Conservation (phyloP, 352 stramenopile genomes). For the Poterioochromonas sp. region DNA sequence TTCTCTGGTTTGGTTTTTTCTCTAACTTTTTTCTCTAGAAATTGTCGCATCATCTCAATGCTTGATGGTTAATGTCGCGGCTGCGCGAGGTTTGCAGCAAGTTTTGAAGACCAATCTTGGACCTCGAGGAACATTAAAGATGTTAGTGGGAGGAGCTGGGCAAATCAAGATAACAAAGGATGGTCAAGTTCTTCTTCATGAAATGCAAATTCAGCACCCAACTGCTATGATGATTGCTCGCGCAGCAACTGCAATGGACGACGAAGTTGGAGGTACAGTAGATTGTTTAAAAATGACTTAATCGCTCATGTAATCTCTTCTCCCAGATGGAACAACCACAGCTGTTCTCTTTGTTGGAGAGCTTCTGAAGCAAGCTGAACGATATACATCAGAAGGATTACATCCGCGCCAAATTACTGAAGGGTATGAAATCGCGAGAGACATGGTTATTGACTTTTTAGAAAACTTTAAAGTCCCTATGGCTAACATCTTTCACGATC, state of each 20-base stretch:
- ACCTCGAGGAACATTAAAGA: slow-evolving; percentile 95
- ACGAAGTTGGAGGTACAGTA: slow-evolving; percentile 47
- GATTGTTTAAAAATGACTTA: slow-evolving; percentile 21
- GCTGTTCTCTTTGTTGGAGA: slow-evolving; percentile 96
- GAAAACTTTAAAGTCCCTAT: slow-evolving; percentile 74
- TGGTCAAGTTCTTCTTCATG: slow-evolving; percentile 94
- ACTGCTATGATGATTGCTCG: slow-evolving; percentile 94
- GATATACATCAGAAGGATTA: slow-evolving; percentile 87
- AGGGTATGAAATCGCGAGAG: slow-evolving; percentile 92
- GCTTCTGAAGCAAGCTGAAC: slow-evolving; percentile 92
- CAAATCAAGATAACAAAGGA: slow-evolving; percentile 99
- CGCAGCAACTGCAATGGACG: slow-evolving; percentile 93
- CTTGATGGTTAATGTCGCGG: slow-evolving; percentile 92
- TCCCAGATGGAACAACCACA: slow-evolving; percentile 92
- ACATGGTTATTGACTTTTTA: slow-evolving; percentile 84
- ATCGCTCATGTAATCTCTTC: background rate
- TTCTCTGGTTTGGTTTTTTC: background rate
- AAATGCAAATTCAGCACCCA: slow-evolving; percentile 99
- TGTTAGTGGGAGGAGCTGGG: slow-evolving; percentile 96
- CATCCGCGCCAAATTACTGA: slow-evolving; percentile 93
- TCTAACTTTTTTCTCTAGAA: slow-evolving; percentile 68
- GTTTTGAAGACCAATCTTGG: slow-evolving; percentile 79
- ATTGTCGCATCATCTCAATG: slow-evolving; percentile 88
- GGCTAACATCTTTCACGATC: slow-evolving; percentile 75
- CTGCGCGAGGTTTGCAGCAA: slow-evolving; percentile 88